These are phyloP conservation scores for Puccinellia tenuiflora DNA, from an alignment of 176 grass and related monocot genomes.

Conservation along the genomic window DNA sequence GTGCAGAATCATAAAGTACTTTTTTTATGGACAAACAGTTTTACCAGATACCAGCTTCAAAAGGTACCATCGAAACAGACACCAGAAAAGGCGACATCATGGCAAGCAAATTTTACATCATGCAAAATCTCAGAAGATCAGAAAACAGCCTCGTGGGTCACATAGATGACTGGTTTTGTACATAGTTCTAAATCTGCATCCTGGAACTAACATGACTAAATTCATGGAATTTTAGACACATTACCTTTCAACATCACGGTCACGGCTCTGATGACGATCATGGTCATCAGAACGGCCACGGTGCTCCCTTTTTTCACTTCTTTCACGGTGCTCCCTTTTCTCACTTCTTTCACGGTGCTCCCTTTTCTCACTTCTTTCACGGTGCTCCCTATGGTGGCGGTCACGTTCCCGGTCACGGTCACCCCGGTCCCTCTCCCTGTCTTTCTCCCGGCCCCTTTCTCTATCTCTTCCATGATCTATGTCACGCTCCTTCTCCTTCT, in stretches of 20 bases:
- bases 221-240: background rate
- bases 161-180: background rate
- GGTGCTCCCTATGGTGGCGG: constrained; percentile 69
- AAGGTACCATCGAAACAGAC: background rate
- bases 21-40: background rate
- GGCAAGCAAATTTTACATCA: background rate
- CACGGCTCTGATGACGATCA: constrained; percentile 44
- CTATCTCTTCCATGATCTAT: constrained; percentile 46
- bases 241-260: constrained; percentile 64
- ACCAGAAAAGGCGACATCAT: background rate
- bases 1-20: background rate
- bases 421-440: constrained; percentile 37
- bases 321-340: constrained; percentile 62
- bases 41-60: background rate
- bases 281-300: constrained; percentile 57
- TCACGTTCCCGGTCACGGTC: constrained; percentile 45
- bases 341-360: constrained; percentile 69
- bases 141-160: background rate
- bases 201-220: background rate
- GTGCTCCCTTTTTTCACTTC: constrained; percentile 55
- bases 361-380: constrained; percentile 64
- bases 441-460: constrained; percentile 45
- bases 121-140: background rate
- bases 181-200: background rate
- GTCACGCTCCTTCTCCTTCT: constrained; percentile 52